Evolutionary conservation across 352 stramenopile species (phyloP).

Genomic region (Phytophthora sp.): DNA sequence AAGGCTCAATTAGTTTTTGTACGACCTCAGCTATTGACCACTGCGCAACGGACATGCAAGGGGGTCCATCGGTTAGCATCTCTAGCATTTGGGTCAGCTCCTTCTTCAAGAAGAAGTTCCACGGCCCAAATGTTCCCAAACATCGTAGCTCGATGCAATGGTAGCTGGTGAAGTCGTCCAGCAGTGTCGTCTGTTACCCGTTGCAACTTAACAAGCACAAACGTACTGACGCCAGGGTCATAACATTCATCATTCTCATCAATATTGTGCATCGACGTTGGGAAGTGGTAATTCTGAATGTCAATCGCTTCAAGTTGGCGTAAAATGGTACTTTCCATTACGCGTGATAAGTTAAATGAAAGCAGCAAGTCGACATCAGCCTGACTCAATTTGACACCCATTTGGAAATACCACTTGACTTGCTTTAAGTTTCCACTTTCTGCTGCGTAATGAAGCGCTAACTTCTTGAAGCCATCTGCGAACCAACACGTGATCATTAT

Average conservation of each 20-base stretch:
- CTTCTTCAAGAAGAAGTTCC: constrained; percentile 48
- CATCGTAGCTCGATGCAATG: constrained; percentile 55
- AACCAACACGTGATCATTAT: not conserved
- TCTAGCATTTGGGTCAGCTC: constrained; percentile 35
- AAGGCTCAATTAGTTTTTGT: not conserved
- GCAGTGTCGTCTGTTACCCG: constrained; percentile 15
- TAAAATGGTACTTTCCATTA: constrained; percentile 40
- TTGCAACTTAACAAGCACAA: constrained; percentile 45
- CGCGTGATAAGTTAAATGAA: constrained; percentile 22
- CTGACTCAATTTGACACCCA: constrained; percentile 35
- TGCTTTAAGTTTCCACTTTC: constrained; percentile 40
- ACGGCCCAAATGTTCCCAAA: constrained; percentile 50
- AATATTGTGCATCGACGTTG: not conserved
- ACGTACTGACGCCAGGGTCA: constrained; percentile 45
- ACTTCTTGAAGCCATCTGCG: constrained; percentile 47
- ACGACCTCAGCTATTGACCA: not conserved
- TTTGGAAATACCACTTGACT: constrained; percentile 43
- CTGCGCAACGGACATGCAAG: constrained; percentile 51
- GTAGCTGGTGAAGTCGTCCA: constrained; percentile 38
- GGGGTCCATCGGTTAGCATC: constrained; percentile 68
- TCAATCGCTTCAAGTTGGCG: constrained; percentile 50
- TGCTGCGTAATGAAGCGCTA: constrained; percentile 57
- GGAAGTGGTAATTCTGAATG: constrained; percentile 22
- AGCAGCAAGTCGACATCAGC: constrained; percentile 46
- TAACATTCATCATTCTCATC: not conserved